Percentiles rank a stretch among this genome's conserved stretches.
phyloP scores from a whole-genome alignment of 1,284 basidiomycete species.

The Ustilago lituana region DNA sequence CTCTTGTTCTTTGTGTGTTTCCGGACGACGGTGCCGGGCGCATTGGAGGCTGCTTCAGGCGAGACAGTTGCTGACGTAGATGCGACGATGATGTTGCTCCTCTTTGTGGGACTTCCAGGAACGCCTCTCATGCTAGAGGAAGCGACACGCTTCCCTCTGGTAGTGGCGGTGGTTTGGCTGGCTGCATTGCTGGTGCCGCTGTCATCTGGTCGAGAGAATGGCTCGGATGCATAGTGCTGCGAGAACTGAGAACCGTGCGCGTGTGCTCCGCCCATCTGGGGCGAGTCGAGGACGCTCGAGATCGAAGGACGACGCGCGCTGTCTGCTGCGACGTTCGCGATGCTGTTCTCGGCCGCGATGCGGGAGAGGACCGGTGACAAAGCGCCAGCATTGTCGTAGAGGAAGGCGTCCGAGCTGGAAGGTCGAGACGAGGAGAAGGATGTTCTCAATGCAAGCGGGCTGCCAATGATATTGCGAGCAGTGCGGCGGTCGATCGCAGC shows the following conservation, averaged over 20 bases:
- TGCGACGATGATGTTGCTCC: background rate
- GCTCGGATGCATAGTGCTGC: background rate
- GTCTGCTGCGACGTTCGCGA: background rate
- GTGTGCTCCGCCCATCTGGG: background rate
- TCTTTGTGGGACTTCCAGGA: slow-evolving; percentile 16
- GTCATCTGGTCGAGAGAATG: background rate
- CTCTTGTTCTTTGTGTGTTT: slow-evolving; percentile 41
- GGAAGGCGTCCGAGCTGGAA: slow-evolving; percentile 11
- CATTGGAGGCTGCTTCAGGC: background rate
- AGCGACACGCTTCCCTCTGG: slow-evolving; percentile 12
- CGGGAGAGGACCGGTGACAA: background rate
- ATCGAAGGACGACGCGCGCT: slow-evolving; percentile 3
- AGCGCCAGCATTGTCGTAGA: background rate
- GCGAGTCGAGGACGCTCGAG: slow-evolving; percentile 10
- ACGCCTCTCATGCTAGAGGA: slow-evolving; percentile 26
- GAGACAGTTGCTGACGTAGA: background rate
- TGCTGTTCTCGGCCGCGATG: background rate
- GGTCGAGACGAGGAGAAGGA: slow-evolving; percentile 5
- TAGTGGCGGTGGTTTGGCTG: background rate
- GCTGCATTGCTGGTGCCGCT: background rate
- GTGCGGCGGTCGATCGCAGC: slow-evolving; percentile 9
- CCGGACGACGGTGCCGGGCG: background rate
- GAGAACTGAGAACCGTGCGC: background rate
- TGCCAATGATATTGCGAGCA: slow-evolving; percentile 9
- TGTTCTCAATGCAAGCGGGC: slow-evolving; percentile 11